Conservation (phyloP, 306 rosid genomes). For the Boehmeria nivea region DNA sequence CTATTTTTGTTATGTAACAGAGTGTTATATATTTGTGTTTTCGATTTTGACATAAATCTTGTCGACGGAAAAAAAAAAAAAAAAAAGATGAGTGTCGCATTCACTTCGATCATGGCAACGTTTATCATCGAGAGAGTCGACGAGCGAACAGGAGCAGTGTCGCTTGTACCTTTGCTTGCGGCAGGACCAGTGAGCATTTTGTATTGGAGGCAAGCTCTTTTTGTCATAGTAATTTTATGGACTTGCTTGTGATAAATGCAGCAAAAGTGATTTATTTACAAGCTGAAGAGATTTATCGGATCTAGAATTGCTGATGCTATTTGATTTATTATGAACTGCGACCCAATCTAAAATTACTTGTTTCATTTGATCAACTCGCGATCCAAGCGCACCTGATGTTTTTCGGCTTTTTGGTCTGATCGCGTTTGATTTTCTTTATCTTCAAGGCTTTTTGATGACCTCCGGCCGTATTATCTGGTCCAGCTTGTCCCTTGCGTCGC, state of each 20-base stretch:
- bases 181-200: slow-evolving; percentile 60
- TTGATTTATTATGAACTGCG: no score
- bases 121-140: slow-evolving; percentile 90
- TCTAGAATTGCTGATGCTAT: no score
- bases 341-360: no score
- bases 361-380: no score
- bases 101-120: slow-evolving; percentile 65
- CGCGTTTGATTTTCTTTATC: slow-evolving; percentile 10
- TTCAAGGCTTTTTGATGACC: slow-evolving; percentile 71
- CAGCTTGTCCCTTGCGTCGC: slow-evolving; percentile 78
- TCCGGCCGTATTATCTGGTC: slow-evolving; percentile 80
- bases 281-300: no score
- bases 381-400: no score
- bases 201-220: slow-evolving; percentile 76
- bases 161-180: slow-evolving; percentile 61
- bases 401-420: no score
- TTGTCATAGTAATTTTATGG: no score
- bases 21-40: no score
- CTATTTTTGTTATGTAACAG: not conserved
- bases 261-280: no score
- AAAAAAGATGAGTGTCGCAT: slow-evolving; percentile 80
- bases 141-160: slow-evolving; percentile 69
- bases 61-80: no score
- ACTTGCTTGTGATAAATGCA: no score
- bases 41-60: slow-evolving; percentile 21